Evolutionary conservation across 179 eudicot genomes (phyloP), one percentile per base, ranked within the genome.

Genomic region (Beta macrorhiza): DNA sequence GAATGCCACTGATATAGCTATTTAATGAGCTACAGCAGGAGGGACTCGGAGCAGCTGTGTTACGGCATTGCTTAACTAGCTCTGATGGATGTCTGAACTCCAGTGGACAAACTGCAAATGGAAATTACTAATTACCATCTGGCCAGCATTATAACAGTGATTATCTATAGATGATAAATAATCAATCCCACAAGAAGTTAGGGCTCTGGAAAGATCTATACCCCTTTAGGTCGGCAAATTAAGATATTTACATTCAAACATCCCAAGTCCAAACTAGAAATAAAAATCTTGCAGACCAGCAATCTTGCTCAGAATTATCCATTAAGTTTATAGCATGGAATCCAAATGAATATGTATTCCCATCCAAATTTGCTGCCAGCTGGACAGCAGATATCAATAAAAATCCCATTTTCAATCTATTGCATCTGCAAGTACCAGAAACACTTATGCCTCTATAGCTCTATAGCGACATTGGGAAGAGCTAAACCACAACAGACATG

Each of bases 11-110:
- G 62, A 96, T 90, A 78, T 96, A 96, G 32, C 84, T 79, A 84
- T 88, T 96, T 85, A 96, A 82, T 77, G 99, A 92, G 89, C 92
- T 96, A 82, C 99, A 96, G 82, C 99, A 96, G 44, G 95, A 88
- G 78, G 92, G 93, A 83, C 91, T 91, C 14, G 99, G 97, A 68
- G 97, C 92, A 83, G 93, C 96, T 67, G 84, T 88, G 83, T 91
- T 92, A 51, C 87, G 91, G 81, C 99, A 96, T 78, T 97, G 91
- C 79, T 88, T 83, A 32, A 90, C 91, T 82, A 96, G 97, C 86
- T 92, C 97, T 56, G 86, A 74, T 68, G 97, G 98, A 68, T 91
- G 88, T 67, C 81, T 83, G 81, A 96, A 88, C 5, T 91, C 86
- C 87, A 96, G 82, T 45, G 99, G 99, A 83, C 99, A 96, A 74